Evolutionary conservation across 2,329 filamentous ascomycete species (phyloP).

Genomic region (Beauveria medogensis): DNA sequence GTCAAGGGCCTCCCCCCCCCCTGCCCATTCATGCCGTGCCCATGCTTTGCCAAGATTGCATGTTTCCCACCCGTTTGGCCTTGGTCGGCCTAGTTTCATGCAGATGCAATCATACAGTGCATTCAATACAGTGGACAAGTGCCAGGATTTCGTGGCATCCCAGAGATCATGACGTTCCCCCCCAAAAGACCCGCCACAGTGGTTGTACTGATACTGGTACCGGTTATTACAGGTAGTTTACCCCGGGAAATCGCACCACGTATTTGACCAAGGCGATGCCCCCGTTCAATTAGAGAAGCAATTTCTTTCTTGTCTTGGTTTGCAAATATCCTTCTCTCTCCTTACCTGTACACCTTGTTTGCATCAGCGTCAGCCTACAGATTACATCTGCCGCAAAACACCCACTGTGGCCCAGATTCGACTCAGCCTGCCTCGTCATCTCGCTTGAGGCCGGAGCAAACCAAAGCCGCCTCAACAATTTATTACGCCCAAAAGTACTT

Average conservation of each 20-base stretch:
- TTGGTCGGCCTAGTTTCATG: constrained; percentile 3
- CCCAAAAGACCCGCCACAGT: neutral
- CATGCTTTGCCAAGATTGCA: neutral
- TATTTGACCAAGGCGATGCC: neutral
- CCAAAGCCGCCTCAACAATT: constrained; percentile 1
- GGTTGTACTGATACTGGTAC: neutral
- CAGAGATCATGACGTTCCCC: neutral
- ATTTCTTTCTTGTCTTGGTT: neutral
- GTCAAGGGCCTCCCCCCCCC: neutral
- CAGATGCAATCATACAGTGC: neutral
- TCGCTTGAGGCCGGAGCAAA: neutral
- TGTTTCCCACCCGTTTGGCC: neutral
- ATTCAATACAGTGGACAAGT: neutral
- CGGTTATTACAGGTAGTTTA: neutral
- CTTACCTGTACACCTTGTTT: neutral
- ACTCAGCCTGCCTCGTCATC: constrained; percentile 10
- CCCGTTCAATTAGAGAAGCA: neutral
- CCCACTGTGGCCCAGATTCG: neutral
- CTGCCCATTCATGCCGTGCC: neutral
- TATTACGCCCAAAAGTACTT: neutral
- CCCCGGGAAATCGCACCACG: neutral
- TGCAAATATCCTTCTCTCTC: neutral
- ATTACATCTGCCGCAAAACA: neutral
- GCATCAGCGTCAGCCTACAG: neutral
- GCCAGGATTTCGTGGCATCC: neutral